Percentiles rank a stretch among this genome's conserved stretches.
phyloP scores from a whole-genome alignment of 805 yeast genomes.

The Saccharomycopsis babjevae region DNA sequence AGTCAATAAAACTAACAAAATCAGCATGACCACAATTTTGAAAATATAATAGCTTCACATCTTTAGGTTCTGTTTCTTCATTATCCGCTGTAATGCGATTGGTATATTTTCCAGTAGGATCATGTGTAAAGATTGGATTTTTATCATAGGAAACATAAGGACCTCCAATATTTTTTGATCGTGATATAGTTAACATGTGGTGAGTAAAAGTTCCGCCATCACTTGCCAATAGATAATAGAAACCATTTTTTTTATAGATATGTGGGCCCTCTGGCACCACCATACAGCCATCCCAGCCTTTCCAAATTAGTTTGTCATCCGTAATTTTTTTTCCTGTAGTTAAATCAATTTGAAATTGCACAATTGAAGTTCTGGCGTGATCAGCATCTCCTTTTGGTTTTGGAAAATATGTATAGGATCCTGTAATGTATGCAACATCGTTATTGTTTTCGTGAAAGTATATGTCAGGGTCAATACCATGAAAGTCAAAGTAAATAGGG shows the following conservation, averaged over 20 bases:
- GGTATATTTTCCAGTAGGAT: constrained; percentile 12
- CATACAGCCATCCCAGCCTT: constrained; percentile 12
- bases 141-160: constrained; percentile 4
- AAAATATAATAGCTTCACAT: constrained; percentile 1
- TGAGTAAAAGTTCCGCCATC: constrained; percentile 13
- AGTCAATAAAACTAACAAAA: not conserved
- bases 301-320: constrained; percentile 9
- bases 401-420: constrained; percentile 10
- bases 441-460: constrained; percentile 5
- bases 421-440: constrained; percentile 8
- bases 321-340: constrained; percentile 2
- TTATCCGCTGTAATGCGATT: not conserved
- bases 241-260: constrained; percentile 9
- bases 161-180: constrained; percentile 4
- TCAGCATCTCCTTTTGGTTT: not conserved
- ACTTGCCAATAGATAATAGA: constrained; percentile 8
- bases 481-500: constrained; percentile 13
- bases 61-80: not conserved
- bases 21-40: constrained; percentile 14
- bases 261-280: constrained; percentile 15
- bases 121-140: constrained; percentile 13
- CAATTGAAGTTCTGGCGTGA: constrained; percentile 6
- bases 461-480: constrained; percentile 16
- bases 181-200: constrained; percentile 13
- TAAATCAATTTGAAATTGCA: constrained; percentile 5